Evolutionary conservation across 352 stramenopile genomes (phyloP), one percentile per base, ranked within the genome.

Genomic region (Phytopythium boreale): DNA sequence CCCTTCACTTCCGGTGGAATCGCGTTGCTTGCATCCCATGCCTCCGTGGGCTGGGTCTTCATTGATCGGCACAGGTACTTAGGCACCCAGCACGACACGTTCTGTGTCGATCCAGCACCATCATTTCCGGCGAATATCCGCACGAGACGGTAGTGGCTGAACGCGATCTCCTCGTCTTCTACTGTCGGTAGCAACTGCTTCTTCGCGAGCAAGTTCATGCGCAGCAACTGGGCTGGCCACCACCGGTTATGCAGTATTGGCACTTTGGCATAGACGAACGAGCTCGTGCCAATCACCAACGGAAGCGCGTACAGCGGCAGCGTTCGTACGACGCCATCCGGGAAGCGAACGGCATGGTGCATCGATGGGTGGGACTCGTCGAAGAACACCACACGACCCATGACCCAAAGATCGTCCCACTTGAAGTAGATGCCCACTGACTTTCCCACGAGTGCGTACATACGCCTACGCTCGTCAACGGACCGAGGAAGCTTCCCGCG

Each of bases 371-470:
- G 61, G 0, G 52, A 69, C 6, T 77, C 66, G 56, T 93, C 75
- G 52, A 93, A 95, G 4, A 71, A 67, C 22, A 89, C 59, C 0
- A 93, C 76, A 43, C 82, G 79, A 4, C 85, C 88, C 68, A 89
- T 84, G 22, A 86, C 61, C 87, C 88, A 96, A 31, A 89, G 77
- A 46, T 90, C 85, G 55, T 96, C 82, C 84, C 83, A 93, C 43
- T 80, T 68, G 39, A 92, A 65, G 50, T 85, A 88, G 4, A 92
- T 60, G 4, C 78, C 87, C 2, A 95, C 83, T 34, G 76, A 80
- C 62, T 85, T 84, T 0, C 85, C 83, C 10, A 95, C 76, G 10
- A 93, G 62, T n/a, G 71, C 65, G 56, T 88, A 83, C 68, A 92
- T 76, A 34, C 59, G 64, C 1, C 81, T 66, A 10, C 87, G 66